phyloP scores from a whole-genome alignment of 768 basidiomycete species.

The Coprinellus aureogranulatus region DNA sequence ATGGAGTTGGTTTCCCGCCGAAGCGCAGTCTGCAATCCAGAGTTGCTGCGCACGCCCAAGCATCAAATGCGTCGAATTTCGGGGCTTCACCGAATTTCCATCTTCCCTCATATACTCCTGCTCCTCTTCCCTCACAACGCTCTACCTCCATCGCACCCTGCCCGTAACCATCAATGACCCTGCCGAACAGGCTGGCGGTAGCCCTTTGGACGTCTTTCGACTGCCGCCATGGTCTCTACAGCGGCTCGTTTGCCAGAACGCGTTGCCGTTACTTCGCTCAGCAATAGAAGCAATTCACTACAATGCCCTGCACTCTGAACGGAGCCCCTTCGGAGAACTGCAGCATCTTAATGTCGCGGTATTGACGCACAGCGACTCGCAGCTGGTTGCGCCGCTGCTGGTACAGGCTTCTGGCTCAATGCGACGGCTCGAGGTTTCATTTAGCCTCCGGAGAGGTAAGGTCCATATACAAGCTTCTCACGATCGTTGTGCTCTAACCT shows the following conservation, averaged over 20 bases:
- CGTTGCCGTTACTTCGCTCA: not conserved
- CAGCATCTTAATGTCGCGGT: conserved; percentile 2
- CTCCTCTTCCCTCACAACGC: conserved; percentile 1
- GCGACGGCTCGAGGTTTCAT: not conserved
- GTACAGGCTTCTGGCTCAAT: not conserved
- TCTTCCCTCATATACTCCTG: not conserved
- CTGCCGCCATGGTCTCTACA: not conserved
- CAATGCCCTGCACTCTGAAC: not conserved
- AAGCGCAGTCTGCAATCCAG: not conserved
- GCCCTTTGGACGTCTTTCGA: not conserved
- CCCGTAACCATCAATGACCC: not conserved
- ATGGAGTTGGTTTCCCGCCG: not conserved
- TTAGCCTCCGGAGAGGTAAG: not conserved
- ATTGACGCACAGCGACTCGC: not conserved
- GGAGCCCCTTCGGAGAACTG: not conserved
- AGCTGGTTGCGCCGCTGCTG: not conserved
- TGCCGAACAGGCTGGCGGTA: not conserved
- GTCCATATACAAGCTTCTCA: not conserved
- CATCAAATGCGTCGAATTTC: not conserved
- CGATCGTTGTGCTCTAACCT: too few relatives aligned
- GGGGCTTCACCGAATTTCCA: not conserved
- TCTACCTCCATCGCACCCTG: not conserved
- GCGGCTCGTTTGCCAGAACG: conserved; percentile 1
- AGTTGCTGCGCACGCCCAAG: not conserved
- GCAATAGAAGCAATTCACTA: not conserved